phyloP scores from a whole-genome alignment of 2,329 filamentous ascomycete genomes.

The Fusarium fracticaudum region DNA sequence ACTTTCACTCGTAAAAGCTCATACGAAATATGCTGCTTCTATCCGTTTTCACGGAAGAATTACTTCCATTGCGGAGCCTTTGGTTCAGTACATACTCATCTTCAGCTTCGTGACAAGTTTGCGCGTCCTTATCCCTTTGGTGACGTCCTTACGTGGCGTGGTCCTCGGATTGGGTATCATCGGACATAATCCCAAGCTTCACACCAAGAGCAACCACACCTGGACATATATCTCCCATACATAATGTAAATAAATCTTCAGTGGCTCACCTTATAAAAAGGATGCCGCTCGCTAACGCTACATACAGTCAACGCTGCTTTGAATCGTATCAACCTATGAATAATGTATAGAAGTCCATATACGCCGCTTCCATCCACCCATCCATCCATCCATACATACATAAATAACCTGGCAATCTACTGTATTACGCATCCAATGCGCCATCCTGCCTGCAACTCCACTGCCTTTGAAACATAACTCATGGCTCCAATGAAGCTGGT shows the following conservation, averaged over 20 bases:
- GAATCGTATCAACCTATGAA: neutral
- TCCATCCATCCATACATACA: neutral
- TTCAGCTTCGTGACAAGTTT: constrained; percentile 12
- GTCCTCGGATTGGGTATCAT: constrained; percentile 2
- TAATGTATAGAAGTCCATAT: constrained; percentile 22
- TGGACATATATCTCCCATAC: neutral
- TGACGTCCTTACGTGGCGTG: constrained; percentile 26
- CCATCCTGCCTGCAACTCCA: constrained; percentile 29
- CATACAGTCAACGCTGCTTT: neutral
- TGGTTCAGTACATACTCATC: neutral
- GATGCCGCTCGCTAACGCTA: neutral
- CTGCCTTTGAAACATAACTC: constrained; percentile 20
- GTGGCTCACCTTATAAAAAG: neutral
- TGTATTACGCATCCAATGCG: constrained; percentile 20
- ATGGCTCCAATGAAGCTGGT: constrained; percentile 8
- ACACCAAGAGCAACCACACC: neutral
- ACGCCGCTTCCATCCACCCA: constrained; percentile 18
- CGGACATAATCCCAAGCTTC: neutral
- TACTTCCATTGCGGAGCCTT: neutral
- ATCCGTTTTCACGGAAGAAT: neutral
- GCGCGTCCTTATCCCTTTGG: constrained; percentile 12
- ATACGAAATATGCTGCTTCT: too few species aligned
- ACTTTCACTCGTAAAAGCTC: neutral
- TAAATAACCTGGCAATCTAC: constrained; percentile 10
- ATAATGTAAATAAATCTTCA: neutral